Percentiles rank a stretch among this genome's conserved stretches.
Evolutionary conservation across 106 monocot species (phyloP).

Genomic region (Dendrobium nobile): DNA sequence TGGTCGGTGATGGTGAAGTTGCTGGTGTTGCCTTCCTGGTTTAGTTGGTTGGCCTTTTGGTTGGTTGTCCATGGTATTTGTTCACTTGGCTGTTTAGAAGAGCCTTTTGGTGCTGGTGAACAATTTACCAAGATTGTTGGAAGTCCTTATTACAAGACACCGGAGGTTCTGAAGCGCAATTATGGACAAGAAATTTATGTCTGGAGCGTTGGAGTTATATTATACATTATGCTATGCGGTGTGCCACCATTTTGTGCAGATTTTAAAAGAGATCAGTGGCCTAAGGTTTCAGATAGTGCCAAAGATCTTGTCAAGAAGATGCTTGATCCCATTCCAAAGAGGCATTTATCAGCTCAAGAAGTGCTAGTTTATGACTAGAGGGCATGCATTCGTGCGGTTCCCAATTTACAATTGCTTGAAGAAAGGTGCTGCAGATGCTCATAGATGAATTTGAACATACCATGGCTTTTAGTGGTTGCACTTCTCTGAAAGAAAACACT

Average conservation of each 20-base stretch:
- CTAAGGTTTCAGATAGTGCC: slow-evolving; percentile 54
- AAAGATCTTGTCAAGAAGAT: slow-evolving; percentile 60
- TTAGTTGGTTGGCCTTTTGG: too few species aligned
- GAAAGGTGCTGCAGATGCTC: too few species aligned
- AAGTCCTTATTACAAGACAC: slow-evolving; percentile 86
- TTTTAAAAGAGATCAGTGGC: slow-evolving; percentile 66
- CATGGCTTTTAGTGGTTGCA: too few species aligned
- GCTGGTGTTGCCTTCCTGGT: too few species aligned
- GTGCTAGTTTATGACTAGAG: too few species aligned
- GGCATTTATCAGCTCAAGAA: slow-evolving; percentile 42
- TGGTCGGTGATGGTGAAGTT: too few species aligned
- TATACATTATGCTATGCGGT: slow-evolving; percentile 71
- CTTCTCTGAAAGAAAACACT: too few species aligned
- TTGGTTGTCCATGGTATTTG: too few species aligned
- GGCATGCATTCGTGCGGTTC: too few species aligned
- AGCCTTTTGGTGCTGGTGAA: slow-evolving; percentile 15
- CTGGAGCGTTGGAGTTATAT: slow-evolving; percentile 72
- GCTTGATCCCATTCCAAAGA: slow-evolving; percentile 51
- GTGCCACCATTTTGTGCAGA: slow-evolving; percentile 82
- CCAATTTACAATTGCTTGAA: too few species aligned
- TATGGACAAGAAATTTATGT: slow-evolving; percentile 71
- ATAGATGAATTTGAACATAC: too few species aligned
- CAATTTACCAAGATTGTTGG: slow-evolving; percentile 64
- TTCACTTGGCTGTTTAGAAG: too few species aligned
- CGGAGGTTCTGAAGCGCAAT: slow-evolving; percentile 69